Base-by-base conservation (phyloP, 2,329 filamentous ascomycete genomes). In the Atkinsonella texensis region DNA sequence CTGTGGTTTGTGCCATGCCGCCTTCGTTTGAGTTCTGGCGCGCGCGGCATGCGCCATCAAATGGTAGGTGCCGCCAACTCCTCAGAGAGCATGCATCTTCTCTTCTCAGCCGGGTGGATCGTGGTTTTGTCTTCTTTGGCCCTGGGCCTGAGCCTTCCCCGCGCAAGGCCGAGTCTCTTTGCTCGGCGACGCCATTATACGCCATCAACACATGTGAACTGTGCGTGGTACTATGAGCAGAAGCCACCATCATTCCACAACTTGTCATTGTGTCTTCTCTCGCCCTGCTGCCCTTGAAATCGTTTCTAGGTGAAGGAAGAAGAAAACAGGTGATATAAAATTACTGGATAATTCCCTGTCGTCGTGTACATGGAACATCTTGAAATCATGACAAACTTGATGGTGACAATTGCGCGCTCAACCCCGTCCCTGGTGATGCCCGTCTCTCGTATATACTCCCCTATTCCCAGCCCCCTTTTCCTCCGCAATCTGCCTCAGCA, bases 401-500 rank as follows among this genome's bases (percentile, higher is more conserved):
- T 18, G 18, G 20, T 1, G 20, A 3, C 50, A 15, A 39, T 31
- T 23, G 9, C 17, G 46, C 23, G 11, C 32, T 52, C 50, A 39
- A 33, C 2, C 39, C 39, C 32, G 40, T 48, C 35, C 8, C 46
- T 42, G 28, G 38, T 48, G 33, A 28, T 33, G 46, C 40, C 38
- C 48, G 35, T 18, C 23, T 52, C 33, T 3, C 44, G 35, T 41
- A 53, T 39, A 13, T 48, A 33, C 5, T 53, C 52, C 10, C 52
- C 48, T 2, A 53, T 49, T n/a, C 40, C 31, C 39, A 53, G 13
- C 1, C 52, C 52, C 52, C 35, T 50, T 53, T 13, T 49, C 46
- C 5, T 50, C 48, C 13, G 51, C 48, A 46, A 53, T 47, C 35
- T 50, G 46, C 28, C 42, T 53, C 46, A 53, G n/a, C 40, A 53